Evolutionary conservation across 1,139 yeast species (phyloP), one percentile per base, ranked within the genome.

Genomic region (Suhomyces terraborum): DNA sequence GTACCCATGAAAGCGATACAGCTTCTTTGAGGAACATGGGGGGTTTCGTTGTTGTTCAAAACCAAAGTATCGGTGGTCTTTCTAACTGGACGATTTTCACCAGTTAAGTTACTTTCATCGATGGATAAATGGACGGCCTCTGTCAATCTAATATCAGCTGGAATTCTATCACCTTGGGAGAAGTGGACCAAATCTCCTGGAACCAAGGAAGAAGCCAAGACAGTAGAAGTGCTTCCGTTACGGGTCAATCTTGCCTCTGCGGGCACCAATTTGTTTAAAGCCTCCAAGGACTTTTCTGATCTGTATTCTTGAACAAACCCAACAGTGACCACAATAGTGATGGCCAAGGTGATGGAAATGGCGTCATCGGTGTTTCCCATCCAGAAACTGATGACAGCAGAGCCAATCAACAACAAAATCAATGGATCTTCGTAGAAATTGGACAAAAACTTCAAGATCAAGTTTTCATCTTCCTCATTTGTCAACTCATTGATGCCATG

Each of bases 361-460:
- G 98, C 95, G 61, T 93, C 98, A 60, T 91, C 97, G 28, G 82
- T 80, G 63, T 93, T 93, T 18, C 96, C 95, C 94, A 93, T 87
- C 59, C 87, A 65, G 52, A 93, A 84, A 50, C 94, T 83, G 26
- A 93, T 73, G 4, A 76, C 75, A 0, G 98, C 96, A 0, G 96
- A 88, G 0, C 94, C 97, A 34, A 89, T 86, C 55, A 93, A 73
- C 42, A 93, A 68, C 53, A 93, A 68, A 49, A 93, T 91, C 64
- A 93, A 73, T 13, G 96, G 96, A 64, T 91, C 95, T 53, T 85
- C 93, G 54, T 86, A 83, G 58, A 93, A 91, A 41, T 83, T 88
- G 42, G 84, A 73, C 18, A 88, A 42, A 54, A 93, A 93, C 60
- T 86, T 85, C 66, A 77, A 64, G 12, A 77, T 45, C 36, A 91